Conservation (phyloP, 2,329 filamentous ascomycete species). For the Trichophyton schoenleinii region DNA sequence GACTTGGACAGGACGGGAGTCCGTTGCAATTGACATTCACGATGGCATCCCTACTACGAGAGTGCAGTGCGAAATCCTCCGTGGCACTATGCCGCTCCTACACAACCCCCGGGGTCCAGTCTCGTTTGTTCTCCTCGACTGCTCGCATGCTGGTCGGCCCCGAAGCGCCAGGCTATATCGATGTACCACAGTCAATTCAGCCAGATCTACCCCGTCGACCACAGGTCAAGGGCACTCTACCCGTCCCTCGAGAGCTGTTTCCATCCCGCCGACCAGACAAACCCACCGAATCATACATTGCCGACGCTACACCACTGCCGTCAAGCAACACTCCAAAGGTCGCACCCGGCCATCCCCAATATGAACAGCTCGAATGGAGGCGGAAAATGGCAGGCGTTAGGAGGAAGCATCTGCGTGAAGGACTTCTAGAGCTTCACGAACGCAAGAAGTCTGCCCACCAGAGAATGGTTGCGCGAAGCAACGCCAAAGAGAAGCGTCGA, state of each 20-base stretch:
- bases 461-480: conserved; percentile 31
- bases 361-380: conserved; percentile 52
- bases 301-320: conserved; percentile 46
- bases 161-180: conserved; percentile 78
- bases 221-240: conserved; percentile 62
- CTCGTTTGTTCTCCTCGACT: conserved; percentile 30
- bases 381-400: conserved; percentile 58
- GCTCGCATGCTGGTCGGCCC: conserved; percentile 39
- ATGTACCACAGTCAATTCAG: conserved; percentile 66
- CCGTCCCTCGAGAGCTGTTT: conserved; percentile 73
- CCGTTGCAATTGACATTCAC: not conserved
- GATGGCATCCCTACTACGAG: conserved; percentile 11
- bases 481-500: conserved; percentile 38
- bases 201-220: conserved; percentile 42
- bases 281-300: conserved; percentile 48
- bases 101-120: conserved; percentile 24
- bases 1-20: not conserved
- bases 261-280: conserved; percentile 49
- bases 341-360: conserved; percentile 29
- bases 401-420: conserved; percentile 57
- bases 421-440: conserved; percentile 55
- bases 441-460: conserved; percentile 44
- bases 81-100: conserved; percentile 29
- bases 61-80: conserved; percentile 9
- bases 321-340: conserved; percentile 19